Base-by-base conservation (phyloP, 345 rosid species). In the Triadica sebifera region DNA sequence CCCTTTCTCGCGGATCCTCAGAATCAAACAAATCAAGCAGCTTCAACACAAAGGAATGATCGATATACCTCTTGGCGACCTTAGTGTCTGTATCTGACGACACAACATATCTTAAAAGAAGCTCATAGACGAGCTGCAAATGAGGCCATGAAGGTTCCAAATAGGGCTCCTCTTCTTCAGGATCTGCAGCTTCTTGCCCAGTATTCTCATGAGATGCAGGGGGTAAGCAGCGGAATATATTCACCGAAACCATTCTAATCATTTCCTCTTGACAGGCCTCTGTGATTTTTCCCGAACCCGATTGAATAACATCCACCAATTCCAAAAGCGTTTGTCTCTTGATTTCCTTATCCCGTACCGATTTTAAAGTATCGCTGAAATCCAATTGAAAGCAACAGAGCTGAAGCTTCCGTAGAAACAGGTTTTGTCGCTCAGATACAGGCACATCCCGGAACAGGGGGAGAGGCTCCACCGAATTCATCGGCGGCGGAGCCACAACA, bases 81-180 rank as follows among this genome's bases (percentile, higher is more conserved):
- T 89, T 93, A 0, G 95, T 90, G 50, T 93, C 97, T 0, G 92
- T 93, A 10, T 93, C 98, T 0, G 97, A 86, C 6, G 93, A 89
- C 66, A 89, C 95, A 12, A 90, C 75, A 61, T 91, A 93, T 84
- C 95, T 85, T 65, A 93, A 77, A 24, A 93, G 77, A 49, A 93
- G 78, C 83, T 91, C 98, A 37, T 93, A 91, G 41, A 90, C 89
- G 22, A 91, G 89, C 88, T 91, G 97, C 74, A 93, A 81, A 86
- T 93, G 98, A 60, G 93, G 91, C 97, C 98, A 93, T 9, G 88
- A 74, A 6, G 97, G 95, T n/a, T 93, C 98, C 81, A 88, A 76
- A 79, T 87, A 91, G 0, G 90, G 93, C 52, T 93, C 98, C 12
- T 93, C 98, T 74, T 93, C 98, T 56, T 93, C 97, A 0, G 92